Evolutionary conservation across 352 stramenopile species (phyloP), one percentile per base, ranked within the genome.

Genomic region (Phytophthora macrochlamydospora): DNA sequence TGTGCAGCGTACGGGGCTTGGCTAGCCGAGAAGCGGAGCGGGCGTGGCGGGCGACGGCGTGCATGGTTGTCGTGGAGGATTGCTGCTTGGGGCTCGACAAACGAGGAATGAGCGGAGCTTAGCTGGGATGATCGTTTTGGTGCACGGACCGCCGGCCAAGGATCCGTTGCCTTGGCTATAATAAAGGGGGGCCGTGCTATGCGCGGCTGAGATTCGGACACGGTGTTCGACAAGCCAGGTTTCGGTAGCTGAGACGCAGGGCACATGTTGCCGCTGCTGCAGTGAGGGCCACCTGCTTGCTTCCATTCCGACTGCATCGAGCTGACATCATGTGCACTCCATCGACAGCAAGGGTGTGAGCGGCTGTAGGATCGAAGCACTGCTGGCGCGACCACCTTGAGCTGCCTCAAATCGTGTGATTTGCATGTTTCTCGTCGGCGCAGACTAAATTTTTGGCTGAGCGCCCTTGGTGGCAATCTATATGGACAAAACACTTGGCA

Each of bases 41-140:
- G 35, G 62, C 44, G 54, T 12, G 58, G 51, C 51, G 55, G 40
- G 71, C n/a, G 42, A 42, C 42, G 45, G 46, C 71, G 53, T 65
- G 35, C 35, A 40, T 51, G 49, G 67, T 79, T 6, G 6, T n/a
- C 18, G 2, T 24, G 40, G 14, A 24, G 43, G 11, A 24, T 13
- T 46, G 40, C 4, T 46, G 40, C 40, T 46, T 46, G 40, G 40
- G 8, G 40, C 8, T 4, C 24, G 3, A 24, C 14, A 52, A 18
- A 0, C 18, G 18, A 18, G 12, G 46, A 38, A 18, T 38, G 46
- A 52, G 18, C 7, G 28, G 29, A 7, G 18, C 18, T 24, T 24
- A 51, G 45, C 45, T 31, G 45, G n/a, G 45, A 51, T 51, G 6
- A 11, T 11, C 35, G 35, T 40, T 31, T 31, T 31, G 28, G 45